Evolutionary conservation across 2,329 filamentous ascomycete species (phyloP).

Genomic region (Tolypocladium tundrense): DNA sequence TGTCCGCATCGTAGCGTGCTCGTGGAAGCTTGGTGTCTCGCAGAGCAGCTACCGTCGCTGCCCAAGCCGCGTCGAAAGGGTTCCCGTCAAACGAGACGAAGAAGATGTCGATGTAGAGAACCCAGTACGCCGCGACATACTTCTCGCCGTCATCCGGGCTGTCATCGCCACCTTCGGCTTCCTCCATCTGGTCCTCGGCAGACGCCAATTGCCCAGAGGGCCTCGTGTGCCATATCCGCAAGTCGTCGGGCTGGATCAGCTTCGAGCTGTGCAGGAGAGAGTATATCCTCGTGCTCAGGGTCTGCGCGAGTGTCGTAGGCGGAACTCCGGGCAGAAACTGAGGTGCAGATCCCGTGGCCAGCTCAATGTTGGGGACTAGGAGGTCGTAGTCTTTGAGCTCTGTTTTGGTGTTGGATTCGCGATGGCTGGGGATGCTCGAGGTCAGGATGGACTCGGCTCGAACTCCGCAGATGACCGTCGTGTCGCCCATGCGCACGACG

Average conservation of each 20-base stretch:
- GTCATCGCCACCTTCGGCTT: constrained; percentile 18
- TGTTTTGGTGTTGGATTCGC: constrained; percentile 29
- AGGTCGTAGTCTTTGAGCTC: constrained; percentile 57
- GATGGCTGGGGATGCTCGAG: constrained; percentile 60
- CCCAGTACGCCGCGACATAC: constrained; percentile 80
- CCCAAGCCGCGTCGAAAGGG: constrained; percentile 85
- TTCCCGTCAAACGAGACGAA: constrained; percentile 91
- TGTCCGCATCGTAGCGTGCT: constrained; percentile 76
- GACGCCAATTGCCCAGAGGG: constrained; percentile 36
- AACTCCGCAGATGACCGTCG: constrained; percentile 88
- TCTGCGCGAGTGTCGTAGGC: constrained; percentile 71
- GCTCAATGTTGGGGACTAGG: constrained; percentile 85
- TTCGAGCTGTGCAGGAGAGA: constrained; percentile 63
- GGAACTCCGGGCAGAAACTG: constrained; percentile 76
- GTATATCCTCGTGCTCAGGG: constrained; percentile 69
- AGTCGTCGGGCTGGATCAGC: constrained; percentile 54
- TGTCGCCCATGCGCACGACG: constrained; percentile 79
- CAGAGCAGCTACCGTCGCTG: constrained; percentile 71
- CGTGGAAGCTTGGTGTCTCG: constrained; percentile 65
- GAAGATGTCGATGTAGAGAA: constrained; percentile 88
- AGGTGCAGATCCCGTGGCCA: constrained; percentile 83
- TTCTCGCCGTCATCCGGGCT: constrained; percentile 24
- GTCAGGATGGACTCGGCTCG: constrained; percentile 75
- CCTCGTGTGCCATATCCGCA: constrained; percentile 62
- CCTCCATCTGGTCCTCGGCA: constrained; percentile 30